Evolutionary conservation across 768 basidiomycete genomes (phyloP).

Genomic region (Xerocomus spinulosus): DNA sequence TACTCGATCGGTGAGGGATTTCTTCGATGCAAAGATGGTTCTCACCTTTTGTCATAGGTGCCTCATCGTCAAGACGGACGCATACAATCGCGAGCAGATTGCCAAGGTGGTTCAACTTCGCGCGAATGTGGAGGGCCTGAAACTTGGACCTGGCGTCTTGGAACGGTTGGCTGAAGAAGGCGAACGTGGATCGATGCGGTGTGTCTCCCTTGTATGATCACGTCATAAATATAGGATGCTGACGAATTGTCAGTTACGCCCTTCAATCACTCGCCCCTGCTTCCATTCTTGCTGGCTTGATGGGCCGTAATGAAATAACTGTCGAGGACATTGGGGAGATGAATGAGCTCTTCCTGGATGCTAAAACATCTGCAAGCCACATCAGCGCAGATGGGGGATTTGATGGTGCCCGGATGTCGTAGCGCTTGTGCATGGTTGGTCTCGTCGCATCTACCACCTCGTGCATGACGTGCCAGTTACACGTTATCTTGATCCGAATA

Average conservation of each 20-base stretch:
- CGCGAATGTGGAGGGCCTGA: slow-evolving; percentile 81
- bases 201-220: slow-evolving; percentile 19
- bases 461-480: slow-evolving; percentile 8
- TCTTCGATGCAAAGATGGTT: background rate
- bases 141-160: slow-evolving; percentile 68
- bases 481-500: background rate
- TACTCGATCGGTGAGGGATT: slow-evolving; percentile 74
- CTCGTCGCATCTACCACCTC: slow-evolving; percentile 5
- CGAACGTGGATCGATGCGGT: slow-evolving; percentile 78
- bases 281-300: slow-evolving; percentile 75
- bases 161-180: slow-evolving; percentile 81
- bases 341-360: slow-evolving; percentile 92
- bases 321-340: slow-evolving; percentile 91
- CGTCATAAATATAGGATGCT: slow-evolving; percentile 8
- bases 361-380: slow-evolving; percentile 69
- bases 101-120: slow-evolving; percentile 82
- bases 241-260: slow-evolving; percentile 58
- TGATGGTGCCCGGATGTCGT: slow-evolving; percentile 30
- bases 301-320: slow-evolving; percentile 76
- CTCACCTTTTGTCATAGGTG: slow-evolving; percentile 45
- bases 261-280: slow-evolving; percentile 89
- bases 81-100: slow-evolving; percentile 80
- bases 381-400: slow-evolving; percentile 41
- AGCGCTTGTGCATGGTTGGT: slow-evolving; percentile 14
- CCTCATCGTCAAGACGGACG: slow-evolving; percentile 91